Conservation (phyloP, 1,284 basidiomycete species). For the Mixia osmundae region DNA sequence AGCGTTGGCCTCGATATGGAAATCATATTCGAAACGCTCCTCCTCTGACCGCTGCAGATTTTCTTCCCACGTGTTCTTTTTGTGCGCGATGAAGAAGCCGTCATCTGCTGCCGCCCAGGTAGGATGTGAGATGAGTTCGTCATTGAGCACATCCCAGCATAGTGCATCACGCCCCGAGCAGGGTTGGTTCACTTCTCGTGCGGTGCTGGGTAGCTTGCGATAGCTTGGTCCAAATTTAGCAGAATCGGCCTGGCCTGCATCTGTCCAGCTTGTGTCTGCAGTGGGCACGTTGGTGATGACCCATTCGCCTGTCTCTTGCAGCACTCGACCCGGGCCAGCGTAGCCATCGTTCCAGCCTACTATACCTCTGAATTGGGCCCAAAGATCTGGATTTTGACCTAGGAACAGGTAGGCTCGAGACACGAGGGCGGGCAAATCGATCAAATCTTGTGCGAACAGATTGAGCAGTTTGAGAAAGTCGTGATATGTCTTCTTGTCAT, state of each 20-base stretch:
- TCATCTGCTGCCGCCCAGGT: constrained; percentile 93
- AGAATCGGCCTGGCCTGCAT: constrained; percentile 2
- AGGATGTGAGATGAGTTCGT: constrained; percentile 89
- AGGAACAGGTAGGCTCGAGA: constrained; percentile 59
- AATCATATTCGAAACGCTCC: constrained; percentile 94
- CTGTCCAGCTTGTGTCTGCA: background rate
- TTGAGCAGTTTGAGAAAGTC: constrained; percentile 93
- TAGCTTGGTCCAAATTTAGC: constrained; percentile 60
- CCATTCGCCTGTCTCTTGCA: constrained; percentile 26
- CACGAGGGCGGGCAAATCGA: constrained; percentile 62
- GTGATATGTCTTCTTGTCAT: constrained; percentile 73
- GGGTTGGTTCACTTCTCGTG: constrained; percentile 61
- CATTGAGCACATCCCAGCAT: constrained; percentile 88
- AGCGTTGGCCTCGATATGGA: constrained; percentile 75
- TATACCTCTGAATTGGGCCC: constrained; percentile 65
- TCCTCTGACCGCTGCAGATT: constrained; percentile 91
- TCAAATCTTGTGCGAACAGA: constrained; percentile 80
- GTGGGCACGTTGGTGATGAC: constrained; percentile 24
- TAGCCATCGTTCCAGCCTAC: constrained; percentile 45
- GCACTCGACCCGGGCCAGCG: constrained; percentile 25
- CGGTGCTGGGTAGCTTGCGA: constrained; percentile 51
- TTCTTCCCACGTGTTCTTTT: constrained; percentile 93
- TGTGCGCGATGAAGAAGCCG: constrained; percentile 67
- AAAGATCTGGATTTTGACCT: constrained; percentile 47
- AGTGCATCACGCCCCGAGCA: constrained; percentile 89